Base-by-base conservation (phyloP, 1,284 basidiomycete genomes). In the Boletus holoroseus region DNA sequence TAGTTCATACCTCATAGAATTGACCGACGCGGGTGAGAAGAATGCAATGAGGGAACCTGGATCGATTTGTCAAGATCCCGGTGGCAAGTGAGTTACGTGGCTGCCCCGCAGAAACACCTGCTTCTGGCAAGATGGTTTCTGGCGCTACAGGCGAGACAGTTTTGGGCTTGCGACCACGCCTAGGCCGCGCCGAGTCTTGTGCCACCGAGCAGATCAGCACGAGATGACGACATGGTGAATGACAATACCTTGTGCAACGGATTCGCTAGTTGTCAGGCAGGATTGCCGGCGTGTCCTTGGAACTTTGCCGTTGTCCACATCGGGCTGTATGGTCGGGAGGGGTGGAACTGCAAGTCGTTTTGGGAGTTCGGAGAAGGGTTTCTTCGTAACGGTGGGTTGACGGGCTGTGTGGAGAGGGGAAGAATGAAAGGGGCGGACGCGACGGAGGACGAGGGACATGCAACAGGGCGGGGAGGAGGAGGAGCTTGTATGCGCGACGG, bases 21-120 rank as follows among this genome's bases (percentile, higher is more conserved):
- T 91, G 87, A 16, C 94, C 94, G 12, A 96, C 92, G 50, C 91
- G 82, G 3, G 93, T 96, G 6, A 97, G 76, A 16, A 96, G 74
- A 30, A 95, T 78, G 62, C 91, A 94, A 63, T 94, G 88, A 12
- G 94, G 88, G 65, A 92, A 96, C 46, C 75, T 79, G 32, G 74
- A 71, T 32, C 88, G 75, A 64, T 94, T 91, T 16, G 79, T 70
- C 55, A 82, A 74, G 20, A 96, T 84, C 57, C 83, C 82, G 44
- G 68, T 74, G 2, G 88, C 84, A 6, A 95, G 77, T 41, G 74
- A 69, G 35, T 73, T 83, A 41, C 73, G 74, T 16, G 82, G 75
- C 54, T 62, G 65, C 31, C 42, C 68, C 18, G 26, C 47, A 15
- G 44, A 28, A 22, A 24, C 15, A 27, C 18, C 5, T 32, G 52